A percentile compares a stretch with the other conserved stretches of the same genome.
phyloP scores from a whole-genome alignment of 139 green algal genomes.

The Auxenochlorella pyrenoidosa region DNA sequence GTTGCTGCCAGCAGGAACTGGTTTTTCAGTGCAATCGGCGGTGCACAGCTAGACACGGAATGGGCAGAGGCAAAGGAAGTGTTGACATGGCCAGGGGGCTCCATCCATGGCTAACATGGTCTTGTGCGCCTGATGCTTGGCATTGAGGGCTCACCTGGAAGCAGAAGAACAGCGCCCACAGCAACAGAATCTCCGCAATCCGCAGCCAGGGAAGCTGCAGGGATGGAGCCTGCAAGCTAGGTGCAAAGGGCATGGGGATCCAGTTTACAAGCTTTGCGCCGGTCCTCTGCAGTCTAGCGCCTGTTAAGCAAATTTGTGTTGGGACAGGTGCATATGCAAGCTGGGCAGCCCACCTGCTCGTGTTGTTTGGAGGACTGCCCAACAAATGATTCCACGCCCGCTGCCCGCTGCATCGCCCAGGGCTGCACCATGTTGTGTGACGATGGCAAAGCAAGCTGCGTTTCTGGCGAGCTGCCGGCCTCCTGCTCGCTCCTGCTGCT shows the following conservation, averaged over 20 bases:
- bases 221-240: not conserved
- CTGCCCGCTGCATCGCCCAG: not conserved
- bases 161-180: slow-evolving; percentile 31
- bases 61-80: not conserved
- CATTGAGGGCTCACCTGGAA: not conserved
- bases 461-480: not conserved
- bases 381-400: not conserved
- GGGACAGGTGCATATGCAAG: too few relatives aligned
- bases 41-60: too few relatives aligned
- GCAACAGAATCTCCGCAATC: slow-evolving; percentile 11
- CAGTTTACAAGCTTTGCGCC: not conserved
- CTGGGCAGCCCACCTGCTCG: too few relatives aligned
- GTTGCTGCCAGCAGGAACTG: too few relatives aligned
- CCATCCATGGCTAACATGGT: too few relatives aligned
- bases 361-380: too few relatives aligned
- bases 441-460: not conserved
- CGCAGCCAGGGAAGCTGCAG: not conserved
- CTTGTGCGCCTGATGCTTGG: not conserved
- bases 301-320: too few relatives aligned
- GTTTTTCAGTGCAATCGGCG: too few relatives aligned
- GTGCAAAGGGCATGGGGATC: not conserved
- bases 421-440: not conserved
- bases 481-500: not conserved
- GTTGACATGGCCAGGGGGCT: too few relatives aligned
- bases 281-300: not conserved